These are phyloP conservation scores for Barbarea vulgaris DNA, from an alignment of 345 rosid species.

Conservation along the genomic window DNA sequence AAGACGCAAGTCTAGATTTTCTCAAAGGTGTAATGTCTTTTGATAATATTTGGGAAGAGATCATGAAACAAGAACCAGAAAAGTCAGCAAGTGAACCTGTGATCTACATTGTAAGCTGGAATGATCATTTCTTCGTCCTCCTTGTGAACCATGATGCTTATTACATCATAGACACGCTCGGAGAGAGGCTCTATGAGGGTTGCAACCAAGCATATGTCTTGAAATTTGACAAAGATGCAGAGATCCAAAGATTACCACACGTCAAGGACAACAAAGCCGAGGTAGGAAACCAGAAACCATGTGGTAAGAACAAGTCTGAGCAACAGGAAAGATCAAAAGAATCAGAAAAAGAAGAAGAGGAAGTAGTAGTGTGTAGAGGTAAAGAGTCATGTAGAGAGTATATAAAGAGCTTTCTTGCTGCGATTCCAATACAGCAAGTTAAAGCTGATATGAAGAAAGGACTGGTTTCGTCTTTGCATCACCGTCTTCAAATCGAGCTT, in stretches of 20 bases:
- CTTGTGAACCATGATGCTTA: slow-evolving; percentile 82
- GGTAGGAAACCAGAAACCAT: slow-evolving; percentile 52
- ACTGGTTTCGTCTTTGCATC: slow-evolving; percentile 76
- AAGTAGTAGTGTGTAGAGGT: slow-evolving; percentile 60
- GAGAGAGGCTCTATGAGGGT: slow-evolving; percentile 97
- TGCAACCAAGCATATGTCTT: slow-evolving; percentile 92
- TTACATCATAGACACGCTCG: slow-evolving; percentile 87
- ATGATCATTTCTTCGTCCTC: slow-evolving; percentile 93
- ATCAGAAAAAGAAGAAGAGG: slow-evolving; percentile 43
- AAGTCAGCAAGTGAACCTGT: slow-evolving; percentile 47
- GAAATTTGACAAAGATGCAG: slow-evolving; percentile 70
- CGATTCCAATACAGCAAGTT: slow-evolving; percentile 85
- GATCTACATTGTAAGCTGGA: slow-evolving; percentile 95
- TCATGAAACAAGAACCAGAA: slow-evolving; percentile 56
- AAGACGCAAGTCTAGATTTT: slow-evolving; percentile 73
- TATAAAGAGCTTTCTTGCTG: slow-evolving; percentile 92
- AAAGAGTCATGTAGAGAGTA: slow-evolving; percentile 95
- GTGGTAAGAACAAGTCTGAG: slow-evolving; percentile 34
- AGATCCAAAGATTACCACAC: slow-evolving; percentile 49
- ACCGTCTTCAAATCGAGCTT: slow-evolving; percentile 85
- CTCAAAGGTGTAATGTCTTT: slow-evolving; percentile 90
- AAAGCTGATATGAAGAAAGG: slow-evolving; percentile 92
- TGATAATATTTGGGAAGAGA: slow-evolving; percentile 94
- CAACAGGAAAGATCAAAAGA: slow-evolving; percentile 1
- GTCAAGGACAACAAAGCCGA: slow-evolving; percentile 32